Evolutionary conservation across 176 grass and related monocot genomes (phyloP).

Genomic region (Raddia distichophylla): DNA sequence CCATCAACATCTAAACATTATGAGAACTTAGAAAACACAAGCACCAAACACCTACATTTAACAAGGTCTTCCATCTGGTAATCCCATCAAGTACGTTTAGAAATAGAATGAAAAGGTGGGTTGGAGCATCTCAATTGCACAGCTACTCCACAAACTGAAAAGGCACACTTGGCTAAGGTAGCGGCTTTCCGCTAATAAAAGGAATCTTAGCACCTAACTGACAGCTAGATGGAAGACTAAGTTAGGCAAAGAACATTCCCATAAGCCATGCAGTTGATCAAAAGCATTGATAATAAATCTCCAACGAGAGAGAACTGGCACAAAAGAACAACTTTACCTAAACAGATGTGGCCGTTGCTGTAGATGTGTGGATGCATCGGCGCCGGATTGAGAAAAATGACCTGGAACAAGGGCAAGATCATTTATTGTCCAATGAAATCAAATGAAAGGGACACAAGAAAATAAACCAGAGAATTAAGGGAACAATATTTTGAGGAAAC

Average conservation of each 20-base stretch:
- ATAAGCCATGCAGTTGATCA: slow-evolving; percentile 3
- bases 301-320: slow-evolving; percentile 18
- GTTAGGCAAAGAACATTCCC: slow-evolving; percentile 49
- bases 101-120: slow-evolving; percentile 16
- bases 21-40: not conserved
- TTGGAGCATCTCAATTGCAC: slow-evolving; percentile 18
- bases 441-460: not conserved
- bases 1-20: slow-evolving; percentile 18
- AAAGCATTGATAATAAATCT: slow-evolving; percentile 26
- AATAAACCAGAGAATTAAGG: not conserved
- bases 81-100: not conserved
- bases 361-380: slow-evolving; percentile 96
- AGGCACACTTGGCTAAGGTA: slow-evolving; percentile 31
- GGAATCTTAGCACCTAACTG: slow-evolving; percentile 50
- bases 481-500: not conserved
- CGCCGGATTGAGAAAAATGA: slow-evolving; percentile 88
- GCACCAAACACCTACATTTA: not conserved
- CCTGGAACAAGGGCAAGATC: slow-evolving; percentile 47
- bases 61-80: slow-evolving; percentile 1
- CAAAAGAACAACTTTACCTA: slow-evolving; percentile 61
- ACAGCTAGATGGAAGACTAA: slow-evolving; percentile 44
- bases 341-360: slow-evolving; percentile 96
- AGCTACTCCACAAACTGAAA: slow-evolving; percentile 30
- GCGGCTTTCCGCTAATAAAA: slow-evolving; percentile 42
- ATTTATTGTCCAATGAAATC: slow-evolving; percentile 17